These are phyloP conservation scores for Dacryopinax spathularia DNA, from an alignment of 768 basidiomycete genomes.

Conservation along the genomic window DNA sequence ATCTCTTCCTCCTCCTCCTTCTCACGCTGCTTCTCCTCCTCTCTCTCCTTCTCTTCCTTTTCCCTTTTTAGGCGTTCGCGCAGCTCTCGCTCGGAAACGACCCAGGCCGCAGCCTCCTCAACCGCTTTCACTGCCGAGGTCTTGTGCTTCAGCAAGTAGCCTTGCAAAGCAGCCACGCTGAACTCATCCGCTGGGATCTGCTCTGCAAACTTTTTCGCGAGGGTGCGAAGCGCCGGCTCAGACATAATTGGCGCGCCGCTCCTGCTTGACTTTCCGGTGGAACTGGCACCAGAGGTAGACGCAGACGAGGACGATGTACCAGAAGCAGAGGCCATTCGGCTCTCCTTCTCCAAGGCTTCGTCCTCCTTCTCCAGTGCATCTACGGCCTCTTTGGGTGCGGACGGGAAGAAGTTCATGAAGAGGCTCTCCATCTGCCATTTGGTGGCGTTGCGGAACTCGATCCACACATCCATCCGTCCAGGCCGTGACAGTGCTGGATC, in stretches of 20 bases:
- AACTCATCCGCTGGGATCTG: conserved; percentile 74
- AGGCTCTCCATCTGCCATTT: conserved; percentile 74
- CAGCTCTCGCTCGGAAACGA: conserved; percentile 58
- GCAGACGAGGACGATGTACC: not conserved
- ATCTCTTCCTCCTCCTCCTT: conserved; percentile 22
- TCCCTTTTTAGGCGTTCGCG: conserved; percentile 57
- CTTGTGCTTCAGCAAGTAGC: conserved; percentile 77
- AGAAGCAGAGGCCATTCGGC: not conserved
- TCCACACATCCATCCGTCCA: conserved; percentile 76
- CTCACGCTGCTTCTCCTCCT: conserved; percentile 35
- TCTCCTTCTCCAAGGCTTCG: conserved; percentile 9
- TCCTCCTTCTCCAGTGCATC: conserved; percentile 9
- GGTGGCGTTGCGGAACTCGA: conserved; percentile 77
- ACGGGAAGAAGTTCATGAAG: conserved; percentile 86
- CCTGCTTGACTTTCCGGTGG: not conserved
- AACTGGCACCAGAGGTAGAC: not conserved
- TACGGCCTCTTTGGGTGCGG: conserved; percentile 22
- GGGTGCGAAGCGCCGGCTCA: conserved; percentile 36
- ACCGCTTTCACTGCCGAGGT: conserved; percentile 66
- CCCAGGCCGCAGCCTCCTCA: conserved; percentile 53
- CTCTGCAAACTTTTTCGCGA: conserved; percentile 69
- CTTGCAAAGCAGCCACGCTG: conserved; percentile 79
- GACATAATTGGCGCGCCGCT: not conserved
- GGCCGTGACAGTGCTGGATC: conserved; percentile 86
- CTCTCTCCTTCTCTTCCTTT: conserved; percentile 48